Percentiles rank a stretch among this genome's conserved stretches.
Evolutionary conservation across 148 eudicot species (phyloP).

Genomic region (Camellia sinensis): DNA sequence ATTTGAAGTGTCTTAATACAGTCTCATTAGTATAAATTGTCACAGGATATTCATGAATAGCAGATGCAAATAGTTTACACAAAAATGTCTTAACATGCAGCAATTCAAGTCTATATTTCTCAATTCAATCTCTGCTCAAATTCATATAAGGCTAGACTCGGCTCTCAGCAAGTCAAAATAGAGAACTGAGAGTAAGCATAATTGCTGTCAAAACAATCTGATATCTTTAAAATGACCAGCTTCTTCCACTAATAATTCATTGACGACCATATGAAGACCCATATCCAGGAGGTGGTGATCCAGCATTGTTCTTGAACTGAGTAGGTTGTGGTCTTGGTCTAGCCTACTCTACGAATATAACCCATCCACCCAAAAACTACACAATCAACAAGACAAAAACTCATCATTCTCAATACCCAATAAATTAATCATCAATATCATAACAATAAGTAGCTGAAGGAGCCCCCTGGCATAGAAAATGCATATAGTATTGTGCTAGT

Average conservation of each 20-base stretch:
- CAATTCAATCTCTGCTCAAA: too few species aligned
- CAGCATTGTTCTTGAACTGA: constrained; percentile 30
- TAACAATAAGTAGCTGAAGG: too few species aligned
- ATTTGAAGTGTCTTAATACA: too few species aligned
- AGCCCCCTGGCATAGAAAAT: too few species aligned
- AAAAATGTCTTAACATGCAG: too few species aligned
- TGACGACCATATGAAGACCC: constrained; percentile 15
- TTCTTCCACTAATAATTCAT: not conserved
- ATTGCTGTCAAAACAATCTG: not conserved
- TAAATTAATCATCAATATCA: not conserved
- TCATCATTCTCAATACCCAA: not conserved
- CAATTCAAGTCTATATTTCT: too few species aligned
- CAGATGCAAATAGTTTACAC: too few species aligned
- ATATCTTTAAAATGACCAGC: not conserved
- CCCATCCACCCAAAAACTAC: constrained; percentile 89
- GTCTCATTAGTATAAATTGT: too few species aligned
- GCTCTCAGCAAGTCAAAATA: not conserved
- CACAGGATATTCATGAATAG: too few species aligned
- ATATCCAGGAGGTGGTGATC: too few species aligned
- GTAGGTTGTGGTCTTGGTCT: constrained; percentile 41
- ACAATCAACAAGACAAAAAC: not conserved
- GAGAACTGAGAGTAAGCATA: not conserved
- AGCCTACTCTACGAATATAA: constrained; percentile 74
- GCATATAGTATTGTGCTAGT: too few species aligned
- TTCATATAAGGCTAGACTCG: too few species aligned